Base-by-base conservation (phyloP, 371 early-diverging fungal species). In the Mucor indicus region DNA sequence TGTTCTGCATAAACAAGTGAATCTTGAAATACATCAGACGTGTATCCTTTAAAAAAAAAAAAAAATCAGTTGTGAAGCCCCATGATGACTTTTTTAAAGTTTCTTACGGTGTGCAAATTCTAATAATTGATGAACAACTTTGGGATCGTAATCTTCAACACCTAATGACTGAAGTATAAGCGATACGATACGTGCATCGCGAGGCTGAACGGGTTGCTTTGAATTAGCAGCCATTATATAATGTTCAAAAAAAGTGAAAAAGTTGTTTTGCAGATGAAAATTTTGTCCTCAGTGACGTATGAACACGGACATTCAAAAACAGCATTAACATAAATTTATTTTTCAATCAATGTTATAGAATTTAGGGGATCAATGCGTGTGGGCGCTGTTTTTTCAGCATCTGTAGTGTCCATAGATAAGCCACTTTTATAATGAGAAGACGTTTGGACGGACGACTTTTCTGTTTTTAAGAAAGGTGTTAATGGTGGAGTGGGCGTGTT, bases 61-160 rank as follows among this genome's bases (percentile, higher is more conserved):
- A 25, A 15, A 22, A 33, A 29, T 13, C 17, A 32, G n/a, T 7
- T n/a, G n/a, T n/a, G n/a, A n/a, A n/a, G n/a, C 6, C 30, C 6
- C 30, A 12, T 29, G 6, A 29, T 29, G 30, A 29, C 30, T 12
- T 8, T 29, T 21, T 15, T 16, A 22, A 15, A 2, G 4, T 2
- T 19, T 1, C 76, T 63, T 73, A 85, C 89, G 66, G 70, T 96
- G 91, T 16, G 89, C 87, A 64, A 98, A 96, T 77, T 99, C 99
- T 13, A 98, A 75, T 38, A 99, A 72, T 68, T 97, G 98, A 46
- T 92, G 89, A 31, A 98, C 88, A 7, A 99, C 99, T 66, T 91
- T 87, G 9, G 98, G 97, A 60, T 98, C 98, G 62, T 91, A 96
- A 49, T 98, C 97, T 44, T 92, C 88, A 15, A 99, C 87, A 9